A percentile compares a stretch with the other conserved stretches of the same genome.
phyloP scores from a whole-genome alignment of 2,329 filamentous ascomycete genomes.

The Pseudopithomyces maydicus region DNA sequence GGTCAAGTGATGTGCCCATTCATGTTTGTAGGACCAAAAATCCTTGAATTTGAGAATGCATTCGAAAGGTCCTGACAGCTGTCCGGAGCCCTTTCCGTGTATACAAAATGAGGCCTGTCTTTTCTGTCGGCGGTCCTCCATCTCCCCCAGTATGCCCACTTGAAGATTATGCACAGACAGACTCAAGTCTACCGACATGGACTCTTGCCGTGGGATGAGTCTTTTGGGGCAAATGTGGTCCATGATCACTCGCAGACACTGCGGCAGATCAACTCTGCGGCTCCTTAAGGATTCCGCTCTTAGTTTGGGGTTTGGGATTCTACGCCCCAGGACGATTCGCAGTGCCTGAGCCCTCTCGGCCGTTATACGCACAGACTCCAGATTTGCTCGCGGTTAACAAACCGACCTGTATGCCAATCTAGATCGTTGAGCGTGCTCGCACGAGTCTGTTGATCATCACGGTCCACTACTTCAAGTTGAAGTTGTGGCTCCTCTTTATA shows the following conservation, averaged over 20 bases:
- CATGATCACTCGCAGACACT: background rate
- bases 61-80: too few species aligned
- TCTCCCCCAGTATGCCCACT: too few species aligned
- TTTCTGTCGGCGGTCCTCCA: too few species aligned
- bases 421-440: background rate
- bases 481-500: background rate
- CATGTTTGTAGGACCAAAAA: too few species aligned
- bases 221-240: too few species aligned
- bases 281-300: conserved; percentile 1
- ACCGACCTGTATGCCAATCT: background rate
- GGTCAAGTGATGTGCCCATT: background rate
- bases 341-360: background rate
- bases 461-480: too few species aligned
- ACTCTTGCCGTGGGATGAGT: too few species aligned
- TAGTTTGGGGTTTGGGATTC: background rate
- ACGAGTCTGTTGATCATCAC: background rate
- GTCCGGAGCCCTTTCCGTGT: too few species aligned
- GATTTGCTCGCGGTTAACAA: background rate
- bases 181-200: too few species aligned
- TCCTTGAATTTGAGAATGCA: too few species aligned
- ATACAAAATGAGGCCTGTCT: too few species aligned
- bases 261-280: conserved; percentile 2
- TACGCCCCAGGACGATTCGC: conserved; percentile 1
- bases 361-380: conserved; percentile 2
- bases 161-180: too few species aligned